Base-by-base conservation (phyloP, 1,284 basidiomycete genomes). In the Tremellales sp. region DNA sequence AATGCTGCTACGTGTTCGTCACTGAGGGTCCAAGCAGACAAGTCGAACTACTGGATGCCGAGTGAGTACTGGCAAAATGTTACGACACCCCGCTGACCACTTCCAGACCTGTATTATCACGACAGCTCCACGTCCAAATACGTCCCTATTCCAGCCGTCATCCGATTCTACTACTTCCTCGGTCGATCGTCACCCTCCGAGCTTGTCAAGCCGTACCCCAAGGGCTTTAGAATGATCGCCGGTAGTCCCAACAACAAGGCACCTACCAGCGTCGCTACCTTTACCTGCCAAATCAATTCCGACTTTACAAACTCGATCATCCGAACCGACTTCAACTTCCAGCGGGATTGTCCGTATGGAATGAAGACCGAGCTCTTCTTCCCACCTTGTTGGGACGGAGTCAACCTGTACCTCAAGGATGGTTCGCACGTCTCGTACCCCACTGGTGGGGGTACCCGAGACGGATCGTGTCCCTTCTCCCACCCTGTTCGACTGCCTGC, bases 11-110 rank as follows among this genome's bases (percentile, higher is more conserved):
- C 45, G 1, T 68, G 65, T 44, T 55, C 58, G 7, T 45, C 53
- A 21, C 50, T 55, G 8, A 45, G 44, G 38, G 36, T 65, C 12
- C 55, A 61, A 32, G 58, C 47, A 13, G 65, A 68, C 53, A 66
- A 66, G 38, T 60, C 56, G 2, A 61, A 61, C 33, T 68, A 66
- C n/a, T n/a, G n/a, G n/a, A n/a, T n/a, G n/a, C n/a, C n/a, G n/a
- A n/a, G n/a, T n/a, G n/a, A n/a, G n/a, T n/a, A n/a, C n/a, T n/a
- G n/a, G n/a, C n/a, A n/a, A n/a, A n/a, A n/a, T n/a, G n/a, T n/a
- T n/a, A n/a, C n/a, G n/a, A n/a, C n/a, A n/a, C n/a, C n/a, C n/a
- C n/a, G n/a, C n/a, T n/a, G n/a, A n/a, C n/a, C n/a, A n/a, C n/a
- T n/a, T n/a, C n/a, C n/a, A n/a, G n/a, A n/a, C n/a, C n/a, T n/a